phyloP scores from a whole-genome alignment of 2,329 filamentous ascomycete genomes.

The Epichloe uncinata region DNA sequence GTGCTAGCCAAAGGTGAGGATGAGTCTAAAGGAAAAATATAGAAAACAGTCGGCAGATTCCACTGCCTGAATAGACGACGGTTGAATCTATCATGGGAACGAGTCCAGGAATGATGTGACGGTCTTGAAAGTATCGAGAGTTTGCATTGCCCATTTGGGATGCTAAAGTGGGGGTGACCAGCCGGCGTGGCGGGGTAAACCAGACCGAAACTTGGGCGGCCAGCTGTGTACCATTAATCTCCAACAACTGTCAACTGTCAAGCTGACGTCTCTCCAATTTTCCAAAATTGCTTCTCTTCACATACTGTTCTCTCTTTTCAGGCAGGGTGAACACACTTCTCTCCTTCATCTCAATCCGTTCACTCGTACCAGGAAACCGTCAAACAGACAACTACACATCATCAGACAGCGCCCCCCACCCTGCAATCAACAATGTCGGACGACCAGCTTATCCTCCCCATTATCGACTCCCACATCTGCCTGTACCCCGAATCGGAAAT shows the following conservation, averaged over 20 bases:
- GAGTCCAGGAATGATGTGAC: too few relatives aligned
- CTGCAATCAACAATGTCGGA: constrained; percentile 20
- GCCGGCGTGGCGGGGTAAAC: background rate
- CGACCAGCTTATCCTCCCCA: constrained; percentile 33
- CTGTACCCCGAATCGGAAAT: constrained; percentile 62
- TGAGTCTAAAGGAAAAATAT: background rate
- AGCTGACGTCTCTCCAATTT: background rate
- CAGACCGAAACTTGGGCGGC: background rate
- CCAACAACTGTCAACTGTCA: background rate
- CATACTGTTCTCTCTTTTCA: background rate
- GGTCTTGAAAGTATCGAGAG: too few relatives aligned
- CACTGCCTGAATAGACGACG: constrained; percentile 29
- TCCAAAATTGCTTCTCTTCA: background rate
- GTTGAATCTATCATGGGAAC: constrained; percentile 32
- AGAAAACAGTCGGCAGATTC: background rate
- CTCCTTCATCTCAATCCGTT: background rate
- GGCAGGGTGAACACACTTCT: background rate
- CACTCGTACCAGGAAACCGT: background rate
- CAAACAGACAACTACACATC: background rate
- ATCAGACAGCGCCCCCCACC: background rate
- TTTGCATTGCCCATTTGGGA: too few relatives aligned
- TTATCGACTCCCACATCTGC: constrained; percentile 88
- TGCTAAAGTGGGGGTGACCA: background rate
- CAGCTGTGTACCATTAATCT: background rate
- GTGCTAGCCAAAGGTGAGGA: constrained; percentile 20